Base-by-base conservation (phyloP, 2,329 filamentous ascomycete species). In the Fusarium sp. region DNA sequence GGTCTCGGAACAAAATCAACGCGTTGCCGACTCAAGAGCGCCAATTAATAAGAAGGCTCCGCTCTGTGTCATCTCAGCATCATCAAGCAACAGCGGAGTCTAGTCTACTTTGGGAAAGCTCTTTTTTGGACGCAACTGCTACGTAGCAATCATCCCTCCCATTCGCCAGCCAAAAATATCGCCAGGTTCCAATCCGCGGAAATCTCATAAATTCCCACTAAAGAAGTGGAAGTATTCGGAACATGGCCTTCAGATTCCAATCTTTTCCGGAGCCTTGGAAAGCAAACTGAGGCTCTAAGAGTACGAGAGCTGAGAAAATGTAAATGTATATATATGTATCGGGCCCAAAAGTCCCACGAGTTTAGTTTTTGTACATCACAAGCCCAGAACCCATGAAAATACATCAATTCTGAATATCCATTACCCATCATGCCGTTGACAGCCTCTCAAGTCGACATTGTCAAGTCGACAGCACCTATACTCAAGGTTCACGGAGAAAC, bases 401-500 rank as follows among this genome's bases (percentile, higher is more conserved):
- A 17, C 13, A 6, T 33, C 23, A 4, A 5, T 33, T 37, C 9
- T 14, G 3, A 11, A 15, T 11, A 35, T 25, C 7, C 13, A 25
- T 11, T 8, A 14, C 14, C 1, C 11, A 17, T 3, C 5, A 55
- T 55, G 45, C n/a, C 55, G 13, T 25, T 58, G 20, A 58, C 49
- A 37, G 9, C 25, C 18, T 40, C 40, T 1, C 56, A 58, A 41
- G 20, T 58, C 29, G 21, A 55, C 40, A 58, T 55, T 42, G 33
- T 58, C 29, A 55, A 58, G 39, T 58, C 56, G 23, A 58, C 56
- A 36, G 41, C 40, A 1, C 56, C 56, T 31, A 21, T 51, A 1
- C 41, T 58, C 7, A 51, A 55, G 36, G 81, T 88, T 62, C 86
- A 92, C 75, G 90, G 90, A 74, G 82, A 84, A 56, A 80, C 83